phyloP scores from a whole-genome alignment of 2,329 filamentous ascomycete genomes.

The Penicillium concentricum region DNA sequence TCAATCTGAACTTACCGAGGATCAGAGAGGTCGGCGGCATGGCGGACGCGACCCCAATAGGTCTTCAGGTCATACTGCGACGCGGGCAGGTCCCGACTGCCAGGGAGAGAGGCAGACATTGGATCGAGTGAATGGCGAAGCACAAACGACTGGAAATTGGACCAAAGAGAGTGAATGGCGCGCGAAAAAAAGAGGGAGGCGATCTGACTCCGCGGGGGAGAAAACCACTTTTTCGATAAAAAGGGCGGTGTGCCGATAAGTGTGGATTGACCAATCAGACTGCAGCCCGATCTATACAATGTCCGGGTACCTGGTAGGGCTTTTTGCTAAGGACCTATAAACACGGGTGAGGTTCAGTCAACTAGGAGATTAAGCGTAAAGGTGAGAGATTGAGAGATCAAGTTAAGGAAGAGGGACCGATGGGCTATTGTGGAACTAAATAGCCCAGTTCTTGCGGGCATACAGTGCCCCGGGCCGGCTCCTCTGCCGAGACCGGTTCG shows the following conservation, averaged over 20 bases:
- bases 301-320: not conserved
- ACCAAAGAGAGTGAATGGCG: conserved; percentile 12
- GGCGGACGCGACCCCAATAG: conserved; percentile 91
- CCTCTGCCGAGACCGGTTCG: conserved; percentile 8
- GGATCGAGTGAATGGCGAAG: conserved; percentile 4
- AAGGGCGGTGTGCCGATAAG: conserved; percentile 41
- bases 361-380: not conserved
- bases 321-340: not conserved
- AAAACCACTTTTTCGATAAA: conserved; percentile 23
- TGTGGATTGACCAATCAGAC: conserved; percentile 19
- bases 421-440: not conserved
- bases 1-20: conserved; percentile 73
- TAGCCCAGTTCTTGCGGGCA: not conserved
- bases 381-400: too few species aligned
- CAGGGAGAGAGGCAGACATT: conserved; percentile 64
- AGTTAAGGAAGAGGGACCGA: not conserved
- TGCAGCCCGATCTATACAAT: not conserved
- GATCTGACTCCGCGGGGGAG: conserved; percentile 22
- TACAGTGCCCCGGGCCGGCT: not conserved
- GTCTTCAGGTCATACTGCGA: conserved; percentile 91
- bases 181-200: conserved; percentile 7
- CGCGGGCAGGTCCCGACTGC: conserved; percentile 76
- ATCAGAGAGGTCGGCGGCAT: conserved; percentile 86
- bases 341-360: not conserved
- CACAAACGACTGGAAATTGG: not conserved